phyloP scores from a whole-genome alignment of 2,329 filamentous ascomycete genomes.

The Epichloe sylvatica region DNA sequence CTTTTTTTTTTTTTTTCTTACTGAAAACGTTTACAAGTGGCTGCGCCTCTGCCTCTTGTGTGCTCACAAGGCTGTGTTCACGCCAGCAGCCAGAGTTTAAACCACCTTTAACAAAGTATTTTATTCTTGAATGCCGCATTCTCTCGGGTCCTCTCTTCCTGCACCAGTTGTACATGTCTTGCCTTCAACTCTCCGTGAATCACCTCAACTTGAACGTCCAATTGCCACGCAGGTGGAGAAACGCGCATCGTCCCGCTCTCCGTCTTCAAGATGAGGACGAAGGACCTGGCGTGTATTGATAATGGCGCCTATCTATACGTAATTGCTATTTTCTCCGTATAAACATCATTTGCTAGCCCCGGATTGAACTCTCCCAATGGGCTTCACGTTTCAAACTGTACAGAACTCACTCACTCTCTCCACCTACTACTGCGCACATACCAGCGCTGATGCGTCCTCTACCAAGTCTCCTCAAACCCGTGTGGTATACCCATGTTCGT shows the following conservation, averaged over 20 bases:
- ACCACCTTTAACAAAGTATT: too few relatives aligned
- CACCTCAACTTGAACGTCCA: neutral
- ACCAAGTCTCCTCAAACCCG: constrained; percentile 1
- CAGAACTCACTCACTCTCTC: neutral
- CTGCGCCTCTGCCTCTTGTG: too few relatives aligned
- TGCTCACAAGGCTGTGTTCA: too few relatives aligned
- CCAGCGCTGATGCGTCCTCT: neutral
- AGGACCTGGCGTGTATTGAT: neutral
- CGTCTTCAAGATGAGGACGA: neutral
- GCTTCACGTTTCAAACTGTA: neutral
- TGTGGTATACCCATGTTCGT: constrained; percentile 7
- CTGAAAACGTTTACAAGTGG: too few relatives aligned
- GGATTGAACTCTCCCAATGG: neutral
- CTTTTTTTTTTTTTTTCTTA: too few relatives aligned
- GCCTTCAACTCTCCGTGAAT: too few relatives aligned
- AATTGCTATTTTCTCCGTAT: neutral
- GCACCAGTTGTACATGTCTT: too few relatives aligned
- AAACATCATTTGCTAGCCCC: neutral
- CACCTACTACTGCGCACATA: neutral
- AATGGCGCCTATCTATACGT: neutral
- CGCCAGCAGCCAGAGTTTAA: too few relatives aligned
- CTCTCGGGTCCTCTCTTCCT: too few relatives aligned
- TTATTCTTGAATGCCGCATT: too few relatives aligned
- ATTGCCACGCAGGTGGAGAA: neutral
- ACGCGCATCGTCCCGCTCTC: neutral